Conservation (phyloP, 257 asterid species). For the Nicotiana benthamiana region DNA sequence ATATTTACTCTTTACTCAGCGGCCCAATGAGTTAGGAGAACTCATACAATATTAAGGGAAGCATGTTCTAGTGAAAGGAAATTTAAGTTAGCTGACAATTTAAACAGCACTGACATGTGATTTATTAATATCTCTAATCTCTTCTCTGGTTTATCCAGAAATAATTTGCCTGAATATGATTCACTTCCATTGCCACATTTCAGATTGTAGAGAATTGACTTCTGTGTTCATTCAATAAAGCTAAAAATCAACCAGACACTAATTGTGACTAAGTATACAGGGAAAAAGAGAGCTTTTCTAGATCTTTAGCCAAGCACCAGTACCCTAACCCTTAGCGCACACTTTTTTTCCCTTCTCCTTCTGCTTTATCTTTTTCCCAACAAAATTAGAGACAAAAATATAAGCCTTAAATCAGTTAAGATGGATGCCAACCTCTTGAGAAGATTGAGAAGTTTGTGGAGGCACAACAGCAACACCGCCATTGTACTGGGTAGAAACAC, state of each 20-base stretch:
- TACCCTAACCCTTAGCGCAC: background rate
- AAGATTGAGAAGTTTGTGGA: slow-evolving; percentile 61
- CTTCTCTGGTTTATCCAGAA: background rate
- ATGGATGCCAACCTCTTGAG: slow-evolving; percentile 65
- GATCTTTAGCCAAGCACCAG: background rate
- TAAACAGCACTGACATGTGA: background rate
- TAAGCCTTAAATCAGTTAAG: background rate
- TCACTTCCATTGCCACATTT: background rate
- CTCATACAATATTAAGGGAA: background rate
- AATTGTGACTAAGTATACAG: background rate
- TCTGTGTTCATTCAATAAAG: background rate
- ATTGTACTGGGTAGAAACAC: slow-evolving; percentile 50
- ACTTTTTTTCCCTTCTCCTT: background rate
- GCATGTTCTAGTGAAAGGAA: background rate
- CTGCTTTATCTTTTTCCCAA: background rate
- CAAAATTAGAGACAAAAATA: background rate
- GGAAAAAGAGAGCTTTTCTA: background rate
- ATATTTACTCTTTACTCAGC: background rate
- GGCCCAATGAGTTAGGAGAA: background rate
- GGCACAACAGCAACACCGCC: slow-evolving; percentile 56
- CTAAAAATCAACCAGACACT: background rate
- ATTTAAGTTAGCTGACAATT: background rate
- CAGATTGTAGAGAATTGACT: background rate
- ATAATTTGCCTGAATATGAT: background rate
- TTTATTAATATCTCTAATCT: background rate